Evolutionary conservation across 306 rosid genomes (phyloP).

Genomic region (cucumber (Cucumis sativus)): Cucumber_9930_V3 NC_026660.2:9096001-9096500

Average conservation of each 20-base stretch:
- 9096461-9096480: neutral
- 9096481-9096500: neutral
- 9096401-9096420: neutral
- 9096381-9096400: neutral
- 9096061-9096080: slow-evolving; percentile 81
- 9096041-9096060: slow-evolving; percentile 17
- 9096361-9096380: neutral
- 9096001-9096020: slow-evolving; percentile 7
- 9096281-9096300: neutral
- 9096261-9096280: neutral
- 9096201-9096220: neutral
- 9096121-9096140: slow-evolving; percentile 51
- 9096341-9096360: neutral
- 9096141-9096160: slow-evolving; percentile 42
- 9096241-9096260: neutral
- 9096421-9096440: neutral
- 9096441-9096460: neutral
- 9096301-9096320: neutral
- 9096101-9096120: slow-evolving; percentile 47
- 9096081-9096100: slow-evolving; percentile 72
- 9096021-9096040: slow-evolving; percentile 16
- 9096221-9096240: neutral
- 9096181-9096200: slow-evolving; percentile 73
- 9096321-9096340: neutral
- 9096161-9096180: slow-evolving; percentile 71